These are phyloP conservation scores for Fallopia convolvulus DNA, from an alignment of 148 eudicot genomes.

Conservation along the genomic window DNA sequence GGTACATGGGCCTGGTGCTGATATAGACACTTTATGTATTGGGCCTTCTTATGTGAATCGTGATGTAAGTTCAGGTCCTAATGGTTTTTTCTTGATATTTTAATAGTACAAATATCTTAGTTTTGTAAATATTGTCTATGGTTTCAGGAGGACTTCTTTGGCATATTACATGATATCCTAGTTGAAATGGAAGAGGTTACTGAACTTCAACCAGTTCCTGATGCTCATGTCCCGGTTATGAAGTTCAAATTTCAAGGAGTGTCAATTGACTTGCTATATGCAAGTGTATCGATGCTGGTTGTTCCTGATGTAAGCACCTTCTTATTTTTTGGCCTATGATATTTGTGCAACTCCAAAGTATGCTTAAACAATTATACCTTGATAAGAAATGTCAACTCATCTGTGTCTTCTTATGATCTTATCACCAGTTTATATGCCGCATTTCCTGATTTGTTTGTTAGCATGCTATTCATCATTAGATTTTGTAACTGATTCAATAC, in stretches of 20 bases:
- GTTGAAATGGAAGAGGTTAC: conserved; percentile 42
- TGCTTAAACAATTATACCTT: neutral
- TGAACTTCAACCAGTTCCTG: conserved; percentile 45
- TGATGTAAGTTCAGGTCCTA: conserved; percentile 23
- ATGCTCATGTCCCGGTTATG: conserved; percentile 56
- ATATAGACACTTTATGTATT: conserved; percentile 48
- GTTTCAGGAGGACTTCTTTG: conserved; percentile 40
- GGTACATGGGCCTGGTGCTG: conserved; percentile 59
- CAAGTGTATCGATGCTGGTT: conserved; percentile 31
- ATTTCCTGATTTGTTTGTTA: neutral
- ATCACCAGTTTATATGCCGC: neutral
- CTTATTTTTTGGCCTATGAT: neutral
- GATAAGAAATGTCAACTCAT: neutral
- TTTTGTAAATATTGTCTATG: neutral
- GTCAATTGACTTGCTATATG: conserved; percentile 51
- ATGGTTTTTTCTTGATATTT: neutral
- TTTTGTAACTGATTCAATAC: neutral
- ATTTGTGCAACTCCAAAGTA: neutral
- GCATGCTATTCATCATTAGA: neutral
- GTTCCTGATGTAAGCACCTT: conserved; percentile 34
- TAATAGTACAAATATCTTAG: neutral
- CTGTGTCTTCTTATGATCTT: neutral
- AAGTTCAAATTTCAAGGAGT: conserved; percentile 48
- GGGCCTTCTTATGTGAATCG: conserved; percentile 46
- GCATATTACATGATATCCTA: conserved; percentile 36